Percentiles rank a stretch among this genome's conserved stretches.
Evolutionary conservation across 164 flowering plant genomes (phyloP).

Genomic region (Tetrastigma voinierianum): DNA sequence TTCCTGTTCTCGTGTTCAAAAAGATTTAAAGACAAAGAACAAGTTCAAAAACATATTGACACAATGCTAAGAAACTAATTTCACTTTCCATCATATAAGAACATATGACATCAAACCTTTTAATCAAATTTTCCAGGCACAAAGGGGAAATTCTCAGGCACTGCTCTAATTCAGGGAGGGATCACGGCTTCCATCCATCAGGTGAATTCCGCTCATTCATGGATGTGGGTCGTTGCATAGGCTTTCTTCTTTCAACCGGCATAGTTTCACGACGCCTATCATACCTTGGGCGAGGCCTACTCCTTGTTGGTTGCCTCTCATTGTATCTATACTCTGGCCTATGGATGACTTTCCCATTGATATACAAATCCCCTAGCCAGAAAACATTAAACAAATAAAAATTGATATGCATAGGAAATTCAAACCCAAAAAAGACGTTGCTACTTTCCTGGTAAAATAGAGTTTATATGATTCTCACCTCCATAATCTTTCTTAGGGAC

Average conservation of each 20-base stretch:
- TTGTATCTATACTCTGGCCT: conserved; percentile 79
- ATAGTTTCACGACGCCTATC: conserved; percentile 80
- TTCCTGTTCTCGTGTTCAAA: background rate
- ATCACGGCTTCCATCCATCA: conserved; percentile 21
- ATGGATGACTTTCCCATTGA: conserved; percentile 91
- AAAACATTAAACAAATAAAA: background rate
- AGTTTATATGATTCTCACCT: conserved; percentile 42
- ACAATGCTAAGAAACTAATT: background rate
- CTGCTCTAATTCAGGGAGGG: conserved; percentile 7
- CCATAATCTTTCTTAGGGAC: conserved; percentile 99
- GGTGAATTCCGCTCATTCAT: conserved; percentile 20
- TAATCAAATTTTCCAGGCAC: background rate
- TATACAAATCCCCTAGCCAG: conserved; percentile 70
- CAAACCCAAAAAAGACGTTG: background rate
- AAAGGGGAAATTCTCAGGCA: conserved; percentile 2
- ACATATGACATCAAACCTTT: background rate
- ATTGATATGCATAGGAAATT: background rate
- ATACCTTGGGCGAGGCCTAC: conserved; percentile 79
- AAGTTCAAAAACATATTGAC: background rate
- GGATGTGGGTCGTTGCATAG: conserved; percentile 32
- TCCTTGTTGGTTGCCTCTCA: conserved; percentile 50
- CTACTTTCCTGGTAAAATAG: background rate
- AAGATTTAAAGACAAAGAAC: background rate
- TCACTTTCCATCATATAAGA: background rate
- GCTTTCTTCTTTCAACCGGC: conserved; percentile 65